Base-by-base conservation (phyloP, 768 basidiomycete genomes). In the Leccinum pellstonianum region DNA sequence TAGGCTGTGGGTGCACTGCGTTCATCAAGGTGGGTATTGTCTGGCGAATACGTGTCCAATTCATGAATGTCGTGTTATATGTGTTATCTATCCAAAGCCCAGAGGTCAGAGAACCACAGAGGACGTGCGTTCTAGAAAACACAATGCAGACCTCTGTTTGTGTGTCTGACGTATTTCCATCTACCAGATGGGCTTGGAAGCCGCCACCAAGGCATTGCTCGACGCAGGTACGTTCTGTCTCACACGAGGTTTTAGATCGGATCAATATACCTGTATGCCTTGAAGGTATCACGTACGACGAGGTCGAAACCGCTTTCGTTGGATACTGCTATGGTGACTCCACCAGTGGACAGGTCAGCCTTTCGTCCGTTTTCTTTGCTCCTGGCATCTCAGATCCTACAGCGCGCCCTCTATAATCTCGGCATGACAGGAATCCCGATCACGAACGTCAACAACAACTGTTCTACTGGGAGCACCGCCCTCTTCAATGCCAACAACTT, bases 391-490 rank as follows among this genome's bases (percentile, higher is more conserved):
- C 47, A 23, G 11, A 6, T 12, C 47, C 14, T 52, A 1, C 67
- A 93, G 85, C 81, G 91, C 15, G 85, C 90, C 7, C 77, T 94
- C 19, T 94, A 93, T 74, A 87, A 86, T 69, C 84, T 93, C 46
- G 92, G 92, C 19, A 80, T 93, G 71, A 93, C 91, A 1, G 80
- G 85, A 35, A 93, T 94, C 59, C 91, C 92, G 0, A 86, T 94
- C 67, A 81, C 87, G 53, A 94, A 93, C 65, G 89, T 93, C 47
- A 93, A 91, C 77, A 93, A 93, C 75, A 91, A 91, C 72, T 93
- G 91, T 67, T 87, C 91, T 4, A 91, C 91, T 0, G 91, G 91
- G 4, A 88, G 87, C 53, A 81, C 88, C 0, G 91, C 93, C 5
- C 78, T 94, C 21, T 90, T 82, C 71, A 82, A 88, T 50, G 90